These are phyloP conservation scores for Mycosphaerella sp. DNA, from an alignment of 2,329 filamentous ascomycete genomes.

Conservation along the genomic window DNA sequence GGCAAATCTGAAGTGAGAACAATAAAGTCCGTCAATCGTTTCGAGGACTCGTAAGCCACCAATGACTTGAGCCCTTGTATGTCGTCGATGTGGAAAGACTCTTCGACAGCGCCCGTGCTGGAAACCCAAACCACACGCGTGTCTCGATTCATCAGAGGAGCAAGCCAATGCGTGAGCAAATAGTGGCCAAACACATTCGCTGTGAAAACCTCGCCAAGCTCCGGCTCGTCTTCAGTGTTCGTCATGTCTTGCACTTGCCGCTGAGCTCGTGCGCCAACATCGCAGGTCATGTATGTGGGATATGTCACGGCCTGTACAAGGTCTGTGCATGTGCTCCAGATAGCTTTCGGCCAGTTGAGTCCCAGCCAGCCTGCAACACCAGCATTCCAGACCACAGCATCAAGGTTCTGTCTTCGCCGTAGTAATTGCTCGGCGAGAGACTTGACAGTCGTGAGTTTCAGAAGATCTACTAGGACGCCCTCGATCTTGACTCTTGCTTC, in stretches of 20 bases:
- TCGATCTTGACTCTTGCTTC: slow-evolving; percentile 46
- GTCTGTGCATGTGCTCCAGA: slow-evolving; percentile 55
- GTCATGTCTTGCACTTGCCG: slow-evolving; percentile 43
- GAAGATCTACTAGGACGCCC: slow-evolving; percentile 54
- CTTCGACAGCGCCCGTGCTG: slow-evolving; percentile 63
- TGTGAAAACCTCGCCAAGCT: slow-evolving; percentile 75
- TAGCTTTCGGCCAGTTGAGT: slow-evolving; percentile 61
- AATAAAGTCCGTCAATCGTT: slow-evolving; percentile 79
- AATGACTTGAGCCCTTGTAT: slow-evolving; percentile 63
- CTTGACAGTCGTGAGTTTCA: slow-evolving; percentile 51
- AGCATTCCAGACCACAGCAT: slow-evolving; percentile 77
- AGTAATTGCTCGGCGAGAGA: slow-evolving; percentile 48
- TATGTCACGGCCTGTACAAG: slow-evolving; percentile 64
- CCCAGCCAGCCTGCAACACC: slow-evolving; percentile 82
- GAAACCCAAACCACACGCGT: slow-evolving; percentile 79
- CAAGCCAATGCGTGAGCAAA: slow-evolving; percentile 72
- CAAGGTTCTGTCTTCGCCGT: slow-evolving; percentile 61
- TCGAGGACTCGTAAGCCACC: slow-evolving; percentile 75
- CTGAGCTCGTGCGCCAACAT: slow-evolving; percentile 50
- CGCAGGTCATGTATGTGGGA: slow-evolving; percentile 68
- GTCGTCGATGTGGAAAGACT: slow-evolving; percentile 60
- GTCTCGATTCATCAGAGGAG: slow-evolving; percentile 58
- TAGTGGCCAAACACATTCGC: slow-evolving; percentile 97
- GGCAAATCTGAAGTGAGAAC: slow-evolving; percentile 67
- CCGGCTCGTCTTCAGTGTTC: slow-evolving; percentile 44